Base-by-base conservation (phyloP, 2,329 filamentous ascomycete species). In the Lomentospora prolificans region DNA sequence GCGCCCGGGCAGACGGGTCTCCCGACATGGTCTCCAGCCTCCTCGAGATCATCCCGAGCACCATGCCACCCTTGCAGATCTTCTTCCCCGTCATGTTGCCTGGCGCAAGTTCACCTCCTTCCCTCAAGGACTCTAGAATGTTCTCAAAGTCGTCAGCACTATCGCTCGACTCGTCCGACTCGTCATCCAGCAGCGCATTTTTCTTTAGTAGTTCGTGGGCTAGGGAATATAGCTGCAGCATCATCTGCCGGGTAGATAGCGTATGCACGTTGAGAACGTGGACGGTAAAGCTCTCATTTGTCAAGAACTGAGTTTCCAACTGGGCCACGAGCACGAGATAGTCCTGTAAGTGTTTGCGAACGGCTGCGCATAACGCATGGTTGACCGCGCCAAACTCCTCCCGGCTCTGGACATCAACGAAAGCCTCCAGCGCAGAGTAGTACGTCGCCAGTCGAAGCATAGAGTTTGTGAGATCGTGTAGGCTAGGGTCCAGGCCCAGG, bases 371-470 rank as follows among this genome's bases (percentile, higher is more conserved):
- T 30, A 99, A 75, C 1, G 94, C 91, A 71, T 99, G 94, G 66
- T 95, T 97, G 59, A 99, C 92, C 19, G 89, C 86, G 7, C 94
- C 94, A 69, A 92, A 96, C 66, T 96, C 89, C 53, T 94, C 89
- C 44, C 90, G 80, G 67, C 91, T 96, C 67, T 96, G 90, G 1
- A 96, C 88, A 65, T 99, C 92, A 52, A 97, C 85, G 69, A 96
- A 97, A 3, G 89, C 85, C 65, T 96, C 90, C 36, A 97, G 78
- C 0, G 94, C 91, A 50, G 85, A 87, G 69, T 96, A 96, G 69
- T 97, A 90, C 0, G 89, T 94, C 4, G 94, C 92, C 80, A 95
- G 95, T 67, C 87, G 91, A 60, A 99, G 75, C 87, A 97, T 95
- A 0, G 89, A 90, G 61, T 79, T 79, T 2, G 90, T 89, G 59